A percentile compares a stretch with the other conserved stretches of the same genome.
phyloP scores from a whole-genome alignment of 495 filamentous ascomycete genomes.

The Paragyromitra xinjiangensis region DNA sequence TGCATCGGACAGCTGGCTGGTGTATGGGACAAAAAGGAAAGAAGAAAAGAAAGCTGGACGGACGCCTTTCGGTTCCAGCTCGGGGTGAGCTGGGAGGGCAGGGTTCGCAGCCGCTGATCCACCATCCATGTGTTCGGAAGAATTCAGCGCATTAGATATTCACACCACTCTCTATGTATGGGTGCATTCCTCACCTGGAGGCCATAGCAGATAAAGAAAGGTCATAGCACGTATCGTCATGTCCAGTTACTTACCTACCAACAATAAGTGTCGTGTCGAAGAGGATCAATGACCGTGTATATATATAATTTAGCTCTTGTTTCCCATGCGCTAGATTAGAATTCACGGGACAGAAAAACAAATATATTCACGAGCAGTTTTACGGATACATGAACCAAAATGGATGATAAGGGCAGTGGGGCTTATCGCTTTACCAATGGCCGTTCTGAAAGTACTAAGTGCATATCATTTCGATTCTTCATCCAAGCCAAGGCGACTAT shows the following conservation, averaged over 20 bases:
- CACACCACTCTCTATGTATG: neutral
- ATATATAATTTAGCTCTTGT: neutral
- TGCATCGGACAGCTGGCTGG: slow-evolving; percentile 34
- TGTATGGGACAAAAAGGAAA: neutral
- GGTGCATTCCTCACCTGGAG: slow-evolving; percentile 32
- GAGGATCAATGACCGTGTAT: neutral
- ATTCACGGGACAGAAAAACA: neutral
- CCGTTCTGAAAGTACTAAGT: slow-evolving; percentile 8
- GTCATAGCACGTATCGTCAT: slow-evolving; percentile 2
- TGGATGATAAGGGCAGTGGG: slow-evolving; percentile 20
- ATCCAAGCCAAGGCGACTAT: neutral
- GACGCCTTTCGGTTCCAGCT: slow-evolving; percentile 32
- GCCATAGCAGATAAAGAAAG: slow-evolving; percentile 18
- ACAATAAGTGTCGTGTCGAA: neutral
- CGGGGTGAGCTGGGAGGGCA: slow-evolving; percentile 4
- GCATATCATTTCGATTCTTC: slow-evolving; percentile 12
- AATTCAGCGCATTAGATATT: slow-evolving; percentile 32
- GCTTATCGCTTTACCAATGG: slow-evolving; percentile 22
- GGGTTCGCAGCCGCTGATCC: slow-evolving; percentile 31
- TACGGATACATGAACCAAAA: slow-evolving; percentile 23
- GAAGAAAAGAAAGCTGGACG: neutral
- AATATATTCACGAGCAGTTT: neutral
- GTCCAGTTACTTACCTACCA: neutral
- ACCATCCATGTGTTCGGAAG: slow-evolving; percentile 36
- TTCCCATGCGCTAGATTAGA: neutral